Base-by-base conservation (phyloP, 441 rosid genomes). In the Aleurites moluccanus region DNA sequence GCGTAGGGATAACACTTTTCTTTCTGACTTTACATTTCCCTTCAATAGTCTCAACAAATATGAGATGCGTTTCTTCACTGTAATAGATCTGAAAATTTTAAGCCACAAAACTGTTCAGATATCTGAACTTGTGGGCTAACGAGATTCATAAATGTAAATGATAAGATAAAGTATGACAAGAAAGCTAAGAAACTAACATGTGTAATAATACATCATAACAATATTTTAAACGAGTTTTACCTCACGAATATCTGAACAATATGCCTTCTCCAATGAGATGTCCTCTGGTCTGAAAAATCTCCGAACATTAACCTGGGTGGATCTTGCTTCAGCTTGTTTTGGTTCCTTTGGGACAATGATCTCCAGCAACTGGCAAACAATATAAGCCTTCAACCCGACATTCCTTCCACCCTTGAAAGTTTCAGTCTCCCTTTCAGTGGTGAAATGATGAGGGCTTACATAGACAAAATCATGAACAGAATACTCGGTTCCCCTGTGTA, bases 251-350 rank as follows among this genome's bases (percentile, higher is more conserved):
- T 93, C 97, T 70, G 97, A 90, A 75, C 74, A 59, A 74, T 90
- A 92, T 18, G 94, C 92, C 82, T 89, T 94, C 77, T 94, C 97
- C 15, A 79, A 55, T 45, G 98, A 89, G 77, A 94, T 75, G 79
- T 94, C 97, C 75, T 90, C 98, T 71, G 97, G 97, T 81, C 97
- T 86, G 66, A 84, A 94, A 80, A 87, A 88, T 75, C 91, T 89
- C 64, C 89, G 80, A 23, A 86, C 85, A 75, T 84, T 86, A n/a
- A 90, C 82, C 80, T 81, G 76, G 62, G 87, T 86, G 69, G 89
- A 86, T 64, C 74, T 77, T 50, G 69, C 55, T 38, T 64, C 80
- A 72, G 74, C 75, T 72, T 64, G 57, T 77, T 75, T 83, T 60
- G 73, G 62, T 67, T 83, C 88, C 66, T 78, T 80, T 4, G 78